A percentile compares a stretch with the other conserved stretches of the same genome.
Conservation (phyloP, 1,284 basidiomycete genomes). For the Boletus hoseneyae region DNA sequence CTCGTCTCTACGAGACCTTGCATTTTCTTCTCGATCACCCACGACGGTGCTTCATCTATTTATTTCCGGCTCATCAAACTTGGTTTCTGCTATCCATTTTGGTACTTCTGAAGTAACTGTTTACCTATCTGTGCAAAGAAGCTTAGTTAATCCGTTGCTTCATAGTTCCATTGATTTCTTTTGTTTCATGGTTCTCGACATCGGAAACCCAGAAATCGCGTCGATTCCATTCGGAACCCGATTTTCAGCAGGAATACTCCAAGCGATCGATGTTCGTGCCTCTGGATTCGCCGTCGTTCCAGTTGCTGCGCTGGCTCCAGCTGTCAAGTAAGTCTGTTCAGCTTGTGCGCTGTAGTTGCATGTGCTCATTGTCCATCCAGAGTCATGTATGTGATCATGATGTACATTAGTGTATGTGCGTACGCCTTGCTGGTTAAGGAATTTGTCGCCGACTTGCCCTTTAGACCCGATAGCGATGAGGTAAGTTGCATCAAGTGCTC, state of each 20-base stretch:
- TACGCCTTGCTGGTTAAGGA: constrained; percentile 18
- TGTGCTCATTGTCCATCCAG: constrained; percentile 35
- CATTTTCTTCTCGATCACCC: constrained; percentile 95
- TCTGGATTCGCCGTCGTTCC: constrained; percentile 83
- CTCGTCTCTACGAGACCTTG: constrained; percentile 75
- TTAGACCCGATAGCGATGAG: constrained; percentile 72
- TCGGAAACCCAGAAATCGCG: constrained; percentile 73
- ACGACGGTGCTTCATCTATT: constrained; percentile 91
- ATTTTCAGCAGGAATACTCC: constrained; percentile 63
- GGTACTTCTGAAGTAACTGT: constrained; percentile 62
- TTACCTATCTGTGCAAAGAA: background rate
- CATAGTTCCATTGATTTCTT: constrained; percentile 80
- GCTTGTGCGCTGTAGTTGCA: background rate
- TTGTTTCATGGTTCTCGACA: constrained; percentile 85
- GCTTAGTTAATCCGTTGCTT: constrained; percentile 3
- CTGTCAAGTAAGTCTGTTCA: constrained; percentile 64
- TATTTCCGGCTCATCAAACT: constrained; percentile 95
- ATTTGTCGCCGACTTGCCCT: constrained; percentile 12
- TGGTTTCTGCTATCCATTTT: constrained; percentile 83
- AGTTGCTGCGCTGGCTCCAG: constrained; percentile 72
- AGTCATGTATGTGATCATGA: constrained; percentile 86
- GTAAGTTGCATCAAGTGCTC: constrained; percentile 30
- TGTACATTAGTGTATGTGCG: constrained; percentile 79
- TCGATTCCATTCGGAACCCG: constrained; percentile 68
- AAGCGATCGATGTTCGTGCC: constrained; percentile 80